Base-by-base conservation (phyloP, 345 rosid genomes). In the Aquilaria malaccensis region DNA sequence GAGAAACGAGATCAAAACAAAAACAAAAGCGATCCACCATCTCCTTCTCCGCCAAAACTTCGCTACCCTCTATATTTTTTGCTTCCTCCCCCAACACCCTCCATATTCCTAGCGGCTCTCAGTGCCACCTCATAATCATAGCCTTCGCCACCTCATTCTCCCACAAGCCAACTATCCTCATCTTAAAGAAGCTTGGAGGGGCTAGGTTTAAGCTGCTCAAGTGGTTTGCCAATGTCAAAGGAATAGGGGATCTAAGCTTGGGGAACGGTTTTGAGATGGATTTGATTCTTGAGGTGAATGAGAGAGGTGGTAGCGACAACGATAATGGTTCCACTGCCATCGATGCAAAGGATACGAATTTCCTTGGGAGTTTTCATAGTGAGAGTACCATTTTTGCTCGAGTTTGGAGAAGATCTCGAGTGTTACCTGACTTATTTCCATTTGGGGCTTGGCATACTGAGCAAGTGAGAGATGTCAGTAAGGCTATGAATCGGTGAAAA, bases 331-430 rank as follows among this genome's bases (percentile, higher is more conserved):
- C 91, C 85, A 45, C 96, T 96, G 32, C 97, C 96, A 75, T 94
- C 99, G 62, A 94, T 86, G 81, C 90, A 76, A 48, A 94, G 95
- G 59, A 89, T 61, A 12, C 95, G 84, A 3, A 83, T 83, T 76
- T 82, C 83, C 78, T 75, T 80, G 49, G 76, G 22, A 4, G 62
- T 74, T 52, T 37, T 83, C 88, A 69, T 86, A 93, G 80, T 89
- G 96, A 15, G 97, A 89, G 41, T 89, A 85, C 96, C 91, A 89
- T 76, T 89, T 79, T 62, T 83, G 96, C 74, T 93, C 98, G 2
- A 93, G 93, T 63, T 85, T 84, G 0, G 85, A 73, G 78, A 93
- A 93, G 76, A 93, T 93, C 78, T 93, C 99, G 0, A 89, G 79
- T 31, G 97, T 87, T 10, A 84, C 95, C 76, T 93, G 83, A 72